These are phyloP conservation scores for Phyllosticta citrichinensis DNA, from an alignment of 2,329 filamentous ascomycete species.

Conservation along the genomic window DNA sequence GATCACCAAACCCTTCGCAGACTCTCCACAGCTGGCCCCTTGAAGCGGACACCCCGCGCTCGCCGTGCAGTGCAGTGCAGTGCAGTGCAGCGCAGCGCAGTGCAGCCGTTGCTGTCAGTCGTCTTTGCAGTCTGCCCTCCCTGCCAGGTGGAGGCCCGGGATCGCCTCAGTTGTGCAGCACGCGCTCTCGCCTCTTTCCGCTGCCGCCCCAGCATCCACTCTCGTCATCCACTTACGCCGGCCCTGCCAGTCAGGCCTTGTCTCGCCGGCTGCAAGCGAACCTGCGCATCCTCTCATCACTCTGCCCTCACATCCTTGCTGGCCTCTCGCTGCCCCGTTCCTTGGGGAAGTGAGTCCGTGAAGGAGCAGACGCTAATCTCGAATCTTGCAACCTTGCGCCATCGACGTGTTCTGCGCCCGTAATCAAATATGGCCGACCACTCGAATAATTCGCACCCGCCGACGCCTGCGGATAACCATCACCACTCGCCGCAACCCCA, in stretches of 20 bases:
- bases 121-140: not conserved
- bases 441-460: constrained; percentile 5
- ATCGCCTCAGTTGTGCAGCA: constrained; percentile 6
- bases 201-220: constrained; percentile 7
- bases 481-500: constrained; percentile 4
- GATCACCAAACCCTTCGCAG: not conserved
- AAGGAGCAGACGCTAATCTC: constrained; percentile 9
- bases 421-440: constrained; percentile 12
- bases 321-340: constrained; percentile 2
- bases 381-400: constrained; percentile 10
- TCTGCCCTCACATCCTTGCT: constrained; percentile 6
- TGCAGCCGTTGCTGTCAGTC: not conserved
- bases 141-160: constrained; percentile 2
- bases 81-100: not conserved
- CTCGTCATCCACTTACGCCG: not conserved
- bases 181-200: constrained; percentile 7
- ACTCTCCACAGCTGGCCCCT: not conserved
- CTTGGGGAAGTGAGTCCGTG: not conserved
- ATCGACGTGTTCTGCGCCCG: constrained; percentile 9
- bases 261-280: constrained; percentile 9
- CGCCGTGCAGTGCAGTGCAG: constrained; percentile 4
- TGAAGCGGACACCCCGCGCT: not conserved
- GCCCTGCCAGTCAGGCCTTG: constrained; percentile 2
- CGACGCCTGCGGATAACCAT: not conserved
- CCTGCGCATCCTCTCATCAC: not conserved